These are phyloP conservation scores for Bipolaris gigantea DNA, from an alignment of 2,329 filamentous ascomycete species.

Conservation along the genomic window DNA sequence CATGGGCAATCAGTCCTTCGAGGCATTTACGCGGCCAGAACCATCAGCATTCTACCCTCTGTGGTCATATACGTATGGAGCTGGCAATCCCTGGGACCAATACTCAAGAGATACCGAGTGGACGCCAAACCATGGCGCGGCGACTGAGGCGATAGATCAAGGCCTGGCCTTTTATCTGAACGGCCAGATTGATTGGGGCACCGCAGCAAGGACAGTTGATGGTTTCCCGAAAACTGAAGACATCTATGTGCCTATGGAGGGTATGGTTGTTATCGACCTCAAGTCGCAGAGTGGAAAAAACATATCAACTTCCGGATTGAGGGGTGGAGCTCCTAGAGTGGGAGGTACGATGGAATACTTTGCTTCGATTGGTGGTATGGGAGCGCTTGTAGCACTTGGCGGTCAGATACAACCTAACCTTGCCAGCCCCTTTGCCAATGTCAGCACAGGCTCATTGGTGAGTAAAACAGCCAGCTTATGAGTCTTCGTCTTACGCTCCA, in stretches of 20 bases:
- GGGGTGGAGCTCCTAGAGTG: not conserved
- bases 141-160: slow-evolving; percentile 43
- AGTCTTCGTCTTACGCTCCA: not conserved
- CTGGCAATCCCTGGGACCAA: not conserved
- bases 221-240: not conserved
- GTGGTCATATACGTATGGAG: not conserved
- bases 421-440: not conserved
- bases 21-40: not conserved
- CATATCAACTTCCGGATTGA: not conserved
- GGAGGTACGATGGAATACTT: not conserved
- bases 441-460: not conserved
- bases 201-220: slow-evolving; percentile 18
- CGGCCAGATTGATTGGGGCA: slow-evolving; percentile 46
- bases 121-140: slow-evolving; percentile 40
- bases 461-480: not conserved
- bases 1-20: not conserved
- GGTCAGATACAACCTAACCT: not conserved
- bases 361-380: not conserved
- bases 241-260: not conserved
- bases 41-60: not conserved
- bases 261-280: slow-evolving; percentile 4
- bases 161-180: slow-evolving; percentile 47
- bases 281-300: slow-evolving; percentile 10
- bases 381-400: not conserved
- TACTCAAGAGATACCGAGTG: not conserved